Evolutionary conservation across 148 eudicot genomes (phyloP), one percentile per base, ranked within the genome.

Genomic region (Rhododendron vialii): DNA sequence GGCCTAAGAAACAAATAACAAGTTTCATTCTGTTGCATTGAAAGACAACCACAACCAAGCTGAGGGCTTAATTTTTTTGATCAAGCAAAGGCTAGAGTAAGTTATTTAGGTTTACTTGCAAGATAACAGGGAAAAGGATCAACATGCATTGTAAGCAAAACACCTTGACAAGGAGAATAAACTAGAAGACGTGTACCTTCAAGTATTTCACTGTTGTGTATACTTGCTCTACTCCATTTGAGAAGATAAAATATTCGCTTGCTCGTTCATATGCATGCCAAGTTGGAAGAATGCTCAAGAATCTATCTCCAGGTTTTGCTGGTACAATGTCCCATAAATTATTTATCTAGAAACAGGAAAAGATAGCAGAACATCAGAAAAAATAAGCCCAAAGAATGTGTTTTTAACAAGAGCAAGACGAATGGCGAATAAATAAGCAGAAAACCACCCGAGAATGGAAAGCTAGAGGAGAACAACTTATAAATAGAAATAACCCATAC

Each of bases 201-300:
- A 96, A 91, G 84, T 89, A 84, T 88, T 89, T 92, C 79, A 96
- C 95, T 0, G 92, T 93, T 83, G 99, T 96, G 87, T 95, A 96
- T 78, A 92, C 93, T 88, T 95, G 98, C 92, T 94, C 92, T 86
- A 87, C 71, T 83, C 99, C 99, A 89, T 85, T 48, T 22, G 97
- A 84, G 73, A 93, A 91, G 86, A 92, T 90, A 89, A 93, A 95
- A 90, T 96, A 96, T 87, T 93, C 98, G 41, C 90, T 87, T 80
- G 97, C 94, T 85, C 99, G 92, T 89, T 96, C 99, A 91, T 96
- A 96, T 88, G 98, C 98, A 93, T 96, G 99, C 99, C 99, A 96
- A 61, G 99, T 93, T 76, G 99, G 99, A 50, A 96, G 94, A 95
- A 96, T 91, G 88, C 99, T 96, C 76, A 96, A 90, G 90, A 92